Conservation (phyloP, 2,329 filamentous ascomycete species). For the Aphanoascus verrucosus region DNA sequence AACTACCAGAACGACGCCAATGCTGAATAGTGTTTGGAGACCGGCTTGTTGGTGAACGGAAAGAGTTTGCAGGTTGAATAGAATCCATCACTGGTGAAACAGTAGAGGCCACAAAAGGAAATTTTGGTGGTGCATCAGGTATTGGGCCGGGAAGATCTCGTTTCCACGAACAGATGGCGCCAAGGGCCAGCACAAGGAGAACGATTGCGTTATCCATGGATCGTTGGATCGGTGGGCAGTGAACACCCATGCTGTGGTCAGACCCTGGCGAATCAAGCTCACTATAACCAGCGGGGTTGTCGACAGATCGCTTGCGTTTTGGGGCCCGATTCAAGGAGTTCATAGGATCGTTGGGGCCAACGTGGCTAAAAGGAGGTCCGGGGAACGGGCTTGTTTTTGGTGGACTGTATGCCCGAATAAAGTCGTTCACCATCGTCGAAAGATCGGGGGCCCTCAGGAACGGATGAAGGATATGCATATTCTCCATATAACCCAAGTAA, state of each 20-base stretch:
- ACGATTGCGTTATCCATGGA: conserved; percentile 73
- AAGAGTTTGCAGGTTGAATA: conserved; percentile 4
- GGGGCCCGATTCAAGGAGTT: conserved; percentile 9
- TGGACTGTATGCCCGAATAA: conserved; percentile 41
- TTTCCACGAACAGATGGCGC: conserved; percentile 60
- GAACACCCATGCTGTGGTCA: conserved; percentile 6
- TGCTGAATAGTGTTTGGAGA: conserved; percentile 5
- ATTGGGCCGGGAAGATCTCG: conserved; percentile 45
- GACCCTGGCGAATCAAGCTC: conserved; percentile 11
- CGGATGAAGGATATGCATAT: conserved; percentile 55
- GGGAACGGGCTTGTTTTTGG: neutral
- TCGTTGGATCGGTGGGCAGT: conserved; percentile 32
- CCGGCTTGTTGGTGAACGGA: conserved; percentile 7
- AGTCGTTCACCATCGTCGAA: conserved; percentile 42
- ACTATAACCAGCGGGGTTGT: conserved; percentile 9
- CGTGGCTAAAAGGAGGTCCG: neutral
- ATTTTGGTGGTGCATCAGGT: conserved; percentile 22
- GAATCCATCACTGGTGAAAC: conserved; percentile 5
- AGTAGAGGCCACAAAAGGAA: conserved; percentile 17
- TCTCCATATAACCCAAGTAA: conserved; percentile 45
- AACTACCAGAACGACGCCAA: conserved; percentile 8
- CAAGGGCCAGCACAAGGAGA: conserved; percentile 71
- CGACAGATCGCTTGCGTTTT: conserved; percentile 17
- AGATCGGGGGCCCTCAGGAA: conserved; percentile 48
- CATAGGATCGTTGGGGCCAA: neutral